Percentiles rank a stretch among this genome's conserved stretches.
phyloP scores from a whole-genome alignment of 331 rosid genomes.

The Telfairia occidentalis region DNA sequence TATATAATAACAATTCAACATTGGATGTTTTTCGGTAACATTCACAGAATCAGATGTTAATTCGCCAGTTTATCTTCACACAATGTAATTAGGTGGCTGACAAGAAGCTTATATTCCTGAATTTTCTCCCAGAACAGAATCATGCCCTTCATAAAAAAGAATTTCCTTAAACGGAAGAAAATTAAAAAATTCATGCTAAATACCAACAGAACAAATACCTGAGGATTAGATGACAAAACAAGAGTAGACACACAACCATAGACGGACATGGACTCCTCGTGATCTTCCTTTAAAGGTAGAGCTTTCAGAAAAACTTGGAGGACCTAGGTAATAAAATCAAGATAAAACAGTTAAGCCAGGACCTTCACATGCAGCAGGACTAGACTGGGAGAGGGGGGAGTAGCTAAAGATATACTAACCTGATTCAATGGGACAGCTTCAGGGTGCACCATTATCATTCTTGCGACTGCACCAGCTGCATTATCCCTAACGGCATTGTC shows the following conservation, averaged over 20 bases:
- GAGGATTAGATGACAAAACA: conserved; percentile 80
- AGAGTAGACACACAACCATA: conserved; percentile 71
- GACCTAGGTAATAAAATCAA: conserved; percentile 45
- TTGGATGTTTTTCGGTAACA: neutral
- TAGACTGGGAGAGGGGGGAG: neutral
- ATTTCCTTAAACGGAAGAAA: neutral
- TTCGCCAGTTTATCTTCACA: neutral
- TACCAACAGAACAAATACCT: conserved; percentile 31
- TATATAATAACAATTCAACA: neutral
- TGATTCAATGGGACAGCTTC: conserved; percentile 84
- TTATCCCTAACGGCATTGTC: conserved; percentile 96
- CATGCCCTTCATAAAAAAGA: neutral
- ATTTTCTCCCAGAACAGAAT: neutral
- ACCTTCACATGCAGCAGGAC: neutral
- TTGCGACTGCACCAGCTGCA: conserved; percentile 98
- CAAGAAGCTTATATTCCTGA: neutral
- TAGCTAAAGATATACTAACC: conserved; percentile 26
- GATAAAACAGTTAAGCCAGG: conserved; percentile 8
- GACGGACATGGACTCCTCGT: conserved; percentile 84
- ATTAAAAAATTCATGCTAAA: neutral
- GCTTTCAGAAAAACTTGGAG: conserved; percentile 81
- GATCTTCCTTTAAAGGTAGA: conserved; percentile 95
- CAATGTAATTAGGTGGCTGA: neutral
- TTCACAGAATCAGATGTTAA: neutral
- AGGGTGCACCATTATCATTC: conserved; percentile 97